Evolutionary conservation across 73 alveolate species (phyloP).

Genomic region (Stentor roeselii): DNA sequence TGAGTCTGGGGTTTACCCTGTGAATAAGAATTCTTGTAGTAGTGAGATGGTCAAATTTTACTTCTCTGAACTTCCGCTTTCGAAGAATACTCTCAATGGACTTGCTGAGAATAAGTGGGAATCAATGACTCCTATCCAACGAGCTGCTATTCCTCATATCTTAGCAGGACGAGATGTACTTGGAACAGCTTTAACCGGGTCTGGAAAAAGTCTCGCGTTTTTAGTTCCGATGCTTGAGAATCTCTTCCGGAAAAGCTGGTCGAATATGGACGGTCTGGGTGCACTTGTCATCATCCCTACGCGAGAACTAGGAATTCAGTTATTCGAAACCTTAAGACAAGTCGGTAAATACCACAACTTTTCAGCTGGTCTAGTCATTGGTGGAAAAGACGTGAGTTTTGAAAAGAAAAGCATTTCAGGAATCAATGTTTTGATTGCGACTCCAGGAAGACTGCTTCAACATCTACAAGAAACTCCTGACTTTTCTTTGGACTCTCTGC

Average conservation of each 20-base stretch:
- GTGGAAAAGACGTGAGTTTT: conserved; percentile 69
- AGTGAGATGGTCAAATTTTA: conserved; percentile 56
- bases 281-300: conserved; percentile 78
- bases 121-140: conserved; percentile 89
- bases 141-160: conserved; percentile 90
- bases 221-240: conserved; percentile 72
- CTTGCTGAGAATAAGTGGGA: conserved; percentile 4
- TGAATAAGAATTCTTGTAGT: conserved; percentile 33
- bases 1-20: conserved; percentile 34
- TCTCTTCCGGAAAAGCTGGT: conserved; percentile 60
- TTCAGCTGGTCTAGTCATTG: conserved; percentile 79
- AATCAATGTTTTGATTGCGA: conserved; percentile 74
- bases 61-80: conserved; percentile 75
- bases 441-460: conserved; percentile 90
- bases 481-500: conserved; percentile 59
- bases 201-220: conserved; percentile 83
- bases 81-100: conserved; percentile 58
- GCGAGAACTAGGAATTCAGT: conserved; percentile 85
- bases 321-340: conserved; percentile 72
- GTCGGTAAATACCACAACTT: conserved; percentile 63
- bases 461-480: conserved; percentile 84
- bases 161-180: conserved; percentile 81
- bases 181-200: conserved; percentile 88
- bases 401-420: conserved; percentile 53
- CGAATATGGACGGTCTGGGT: conserved; percentile 75